Base-by-base conservation (phyloP, 331 rosid genomes). In the Saraca asoca region DNA sequence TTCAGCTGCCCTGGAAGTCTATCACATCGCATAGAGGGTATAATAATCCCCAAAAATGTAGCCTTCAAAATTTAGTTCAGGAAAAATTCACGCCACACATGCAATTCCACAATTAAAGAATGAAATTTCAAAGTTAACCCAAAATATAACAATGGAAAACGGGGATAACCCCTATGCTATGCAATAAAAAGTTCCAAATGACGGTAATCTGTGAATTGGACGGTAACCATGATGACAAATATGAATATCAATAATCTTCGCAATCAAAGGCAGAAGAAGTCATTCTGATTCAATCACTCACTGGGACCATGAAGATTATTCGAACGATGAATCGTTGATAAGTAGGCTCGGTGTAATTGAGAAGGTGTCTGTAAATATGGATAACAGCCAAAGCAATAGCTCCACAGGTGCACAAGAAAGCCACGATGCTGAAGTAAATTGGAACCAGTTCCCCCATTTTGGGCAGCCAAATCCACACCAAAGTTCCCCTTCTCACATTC, bases 221-320 rank as follows among this genome's bases (percentile, higher is more conserved):
- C 16, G 3, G 31, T 3, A 24, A 24, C 31, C 31, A 13, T 11
- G 38, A 8, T 15, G 10, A 17, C 17, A n/a, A 41, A 2, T 0
- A 10, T 19, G 17, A 35, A 33, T 46, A 38, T 29, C 4, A 24
- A 45, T 11, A 31, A 19, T 7, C 7, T 19, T 15, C 2, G 5
- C 4, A 4, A 45, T 12, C 10, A 19, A 14, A 45, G 50, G 7
- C 49, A 50, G 10, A 53, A 12, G 58, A 45, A 75, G 48, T 29
- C 38, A 51, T 51, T 50, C n/a, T 0, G 66, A 18, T 8, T 20
- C 10, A 51, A 60, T 29, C 6, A 78, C 93, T 89, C 52, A 93
- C 98, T 58, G 95, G 98, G 33, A 93, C 98, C 98, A 93, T 93
- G 65, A 89, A 93, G 64, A 93, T 75, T 68, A 93, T 93, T 38